These are phyloP conservation scores for Coleophoma cylindrospora DNA, from an alignment of 2,329 filamentous ascomycete genomes.

Conservation along the genomic window DNA sequence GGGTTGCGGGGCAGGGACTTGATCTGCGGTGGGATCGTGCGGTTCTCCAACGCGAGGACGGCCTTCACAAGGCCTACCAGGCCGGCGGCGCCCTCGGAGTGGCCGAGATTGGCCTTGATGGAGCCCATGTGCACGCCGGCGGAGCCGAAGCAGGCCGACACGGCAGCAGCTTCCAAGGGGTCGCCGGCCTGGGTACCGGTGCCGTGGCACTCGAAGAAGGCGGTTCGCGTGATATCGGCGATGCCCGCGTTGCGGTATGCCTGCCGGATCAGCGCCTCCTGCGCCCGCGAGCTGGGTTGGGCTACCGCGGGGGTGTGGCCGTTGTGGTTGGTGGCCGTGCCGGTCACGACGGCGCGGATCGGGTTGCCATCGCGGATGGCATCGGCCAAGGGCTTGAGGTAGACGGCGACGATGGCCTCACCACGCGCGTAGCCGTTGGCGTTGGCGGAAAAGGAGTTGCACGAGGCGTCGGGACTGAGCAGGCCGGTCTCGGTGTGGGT, in stretches of 20 bases:
- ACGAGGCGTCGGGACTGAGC: conserved; percentile 25
- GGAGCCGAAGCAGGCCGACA: not conserved
- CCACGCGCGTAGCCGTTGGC: conserved; percentile 61
- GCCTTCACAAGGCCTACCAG: conserved; percentile 3
- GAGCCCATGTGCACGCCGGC: conserved; percentile 2
- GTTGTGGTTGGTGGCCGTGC: conserved; percentile 49
- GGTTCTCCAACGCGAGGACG: conserved; percentile 12
- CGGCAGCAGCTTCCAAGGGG: conserved; percentile 11
- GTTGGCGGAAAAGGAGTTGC: conserved; percentile 43
- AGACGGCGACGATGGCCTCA: conserved; percentile 55
- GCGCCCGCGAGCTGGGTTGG: conserved; percentile 41
- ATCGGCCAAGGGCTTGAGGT: too few species aligned
- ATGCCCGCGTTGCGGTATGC: conserved; percentile 10
- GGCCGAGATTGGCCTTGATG: conserved; percentile 17
- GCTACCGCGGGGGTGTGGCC: conserved; percentile 53
- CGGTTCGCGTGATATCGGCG: conserved; percentile 5
- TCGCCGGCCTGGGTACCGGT: conserved; percentile 15
- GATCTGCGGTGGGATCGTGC: conserved; percentile 23
- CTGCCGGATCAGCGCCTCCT: conserved; percentile 20
- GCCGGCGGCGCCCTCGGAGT: conserved; percentile 9
- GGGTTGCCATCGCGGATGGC: too few species aligned
- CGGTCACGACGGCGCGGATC: conserved; percentile 47
- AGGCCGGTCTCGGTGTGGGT: conserved; percentile 20
- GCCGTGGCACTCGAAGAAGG: conserved; percentile 13
- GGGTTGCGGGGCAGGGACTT: not conserved